phyloP scores from a whole-genome alignment of 768 basidiomycete species.

The Trametes villosa region DNA sequence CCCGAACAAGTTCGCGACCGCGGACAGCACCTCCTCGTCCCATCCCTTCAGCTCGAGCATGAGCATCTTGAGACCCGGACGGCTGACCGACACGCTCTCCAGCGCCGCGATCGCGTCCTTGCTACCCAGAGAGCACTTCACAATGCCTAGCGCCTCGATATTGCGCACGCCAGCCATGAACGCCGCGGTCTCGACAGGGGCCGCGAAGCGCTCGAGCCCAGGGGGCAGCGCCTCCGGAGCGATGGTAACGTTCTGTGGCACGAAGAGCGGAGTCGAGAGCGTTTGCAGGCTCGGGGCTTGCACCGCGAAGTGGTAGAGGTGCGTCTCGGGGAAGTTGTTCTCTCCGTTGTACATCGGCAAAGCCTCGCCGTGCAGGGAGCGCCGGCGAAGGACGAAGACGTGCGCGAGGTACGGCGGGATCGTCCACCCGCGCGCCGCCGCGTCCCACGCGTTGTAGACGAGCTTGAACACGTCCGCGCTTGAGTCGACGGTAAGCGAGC shows the following conservation, averaged over 20 bases:
- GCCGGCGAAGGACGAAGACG: constrained; percentile 30
- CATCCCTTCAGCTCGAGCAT: constrained; percentile 41
- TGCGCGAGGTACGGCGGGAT: constrained; percentile 29
- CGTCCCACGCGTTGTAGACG: constrained; percentile 26
- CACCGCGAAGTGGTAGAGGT: constrained; percentile 23
- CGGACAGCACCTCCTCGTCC: constrained; percentile 52
- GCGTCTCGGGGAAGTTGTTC: constrained; percentile 28
- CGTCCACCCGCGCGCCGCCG: constrained; percentile 10
- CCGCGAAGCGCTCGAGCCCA: constrained; percentile 9
- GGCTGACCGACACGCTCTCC: constrained; percentile 20
- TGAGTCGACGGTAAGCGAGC: constrained; percentile 49
- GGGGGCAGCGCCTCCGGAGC: constrained; percentile 18
- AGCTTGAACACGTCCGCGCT: constrained; percentile 44
- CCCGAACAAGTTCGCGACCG: constrained; percentile 43
- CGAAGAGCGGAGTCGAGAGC: constrained; percentile 21
- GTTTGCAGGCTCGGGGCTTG: constrained; percentile 18
- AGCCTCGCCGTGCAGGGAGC: constrained; percentile 4
- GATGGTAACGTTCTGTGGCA: constrained; percentile 8
- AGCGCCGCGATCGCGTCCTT: constrained; percentile 28
- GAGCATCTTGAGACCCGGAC: constrained; percentile 41
- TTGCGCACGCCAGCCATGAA: constrained; percentile 23
- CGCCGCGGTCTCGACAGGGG: constrained; percentile 22
- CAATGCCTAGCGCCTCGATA: constrained; percentile 26
- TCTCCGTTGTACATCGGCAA: constrained; percentile 19
- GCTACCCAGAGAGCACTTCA: constrained; percentile 24